Evolutionary conservation across 2,329 filamentous ascomycete species (phyloP).

Genomic region (Mycosphaerelloides madeirae): DNA sequence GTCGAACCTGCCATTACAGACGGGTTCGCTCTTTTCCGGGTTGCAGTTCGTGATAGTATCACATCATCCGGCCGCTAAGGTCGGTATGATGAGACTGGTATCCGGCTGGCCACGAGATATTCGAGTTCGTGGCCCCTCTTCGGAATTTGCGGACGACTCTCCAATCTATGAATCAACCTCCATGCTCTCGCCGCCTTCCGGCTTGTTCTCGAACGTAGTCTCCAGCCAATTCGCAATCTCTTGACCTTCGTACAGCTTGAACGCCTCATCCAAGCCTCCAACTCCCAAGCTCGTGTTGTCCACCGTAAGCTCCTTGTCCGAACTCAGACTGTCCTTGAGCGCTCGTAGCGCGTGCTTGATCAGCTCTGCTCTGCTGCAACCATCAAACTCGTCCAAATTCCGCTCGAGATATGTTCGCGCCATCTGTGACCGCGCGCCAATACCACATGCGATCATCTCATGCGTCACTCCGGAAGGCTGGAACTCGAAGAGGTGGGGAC

Average conservation of each 20-base stretch:
- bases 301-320: slow-evolving; percentile 95
- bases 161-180: slow-evolving; percentile 26
- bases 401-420: slow-evolving; percentile 93
- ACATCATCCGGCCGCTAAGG: too few relatives aligned
- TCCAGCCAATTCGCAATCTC: slow-evolving; percentile 84
- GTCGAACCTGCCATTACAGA: too few relatives aligned
- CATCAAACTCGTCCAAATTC: slow-evolving; percentile 77
- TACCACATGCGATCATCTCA: slow-evolving; percentile 94
- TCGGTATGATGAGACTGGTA: too few relatives aligned
- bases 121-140: too few relatives aligned
- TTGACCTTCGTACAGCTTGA: slow-evolving; percentile 86
- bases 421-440: slow-evolving; percentile 95
- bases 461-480: slow-evolving; percentile 93
- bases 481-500: slow-evolving; percentile 97
- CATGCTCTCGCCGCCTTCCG: slow-evolving; percentile 30
- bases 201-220: slow-evolving; percentile 50
- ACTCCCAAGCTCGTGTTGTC: slow-evolving; percentile 94
- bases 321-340: slow-evolving; percentile 89
- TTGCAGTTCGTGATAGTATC: too few relatives aligned
- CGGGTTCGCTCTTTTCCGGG: too few relatives aligned
- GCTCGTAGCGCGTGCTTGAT: slow-evolving; percentile 86
- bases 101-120: too few relatives aligned
- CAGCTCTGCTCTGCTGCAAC: slow-evolving; percentile 74
- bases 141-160: too few relatives aligned
- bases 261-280: slow-evolving; percentile 80